Evolutionary conservation across 2,329 filamentous ascomycete genomes (phyloP).

Genomic region (Lasiodiplodia sp.): DNA sequence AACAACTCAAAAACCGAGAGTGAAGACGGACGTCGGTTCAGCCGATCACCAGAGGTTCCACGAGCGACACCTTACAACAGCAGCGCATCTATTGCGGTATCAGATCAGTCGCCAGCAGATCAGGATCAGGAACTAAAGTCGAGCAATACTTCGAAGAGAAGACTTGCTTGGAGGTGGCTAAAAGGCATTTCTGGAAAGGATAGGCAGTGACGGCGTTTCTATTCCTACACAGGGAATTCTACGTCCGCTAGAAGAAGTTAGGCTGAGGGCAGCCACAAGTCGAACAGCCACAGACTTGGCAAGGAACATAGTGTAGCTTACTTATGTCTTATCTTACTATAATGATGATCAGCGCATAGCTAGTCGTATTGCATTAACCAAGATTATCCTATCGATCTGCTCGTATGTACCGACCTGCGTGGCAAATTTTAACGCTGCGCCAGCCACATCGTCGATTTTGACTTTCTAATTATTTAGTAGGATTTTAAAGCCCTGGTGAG

Average conservation of each 20-base stretch:
- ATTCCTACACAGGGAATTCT: conserved; percentile 4
- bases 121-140: neutral
- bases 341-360: too few relatives aligned
- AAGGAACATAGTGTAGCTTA: neutral
- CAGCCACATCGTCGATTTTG: neutral
- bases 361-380: neutral
- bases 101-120: neutral
- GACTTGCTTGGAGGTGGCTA: neutral
- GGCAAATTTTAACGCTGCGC: neutral
- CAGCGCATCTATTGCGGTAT: neutral
- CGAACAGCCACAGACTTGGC: conserved; percentile 13
- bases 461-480: conserved; percentile 3
- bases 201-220: conserved; percentile 1
- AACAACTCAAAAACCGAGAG: neutral
- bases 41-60: neutral
- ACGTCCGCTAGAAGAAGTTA: neutral
- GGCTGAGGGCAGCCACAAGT: neutral
- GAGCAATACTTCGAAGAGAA: neutral
- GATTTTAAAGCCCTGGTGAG: neutral
- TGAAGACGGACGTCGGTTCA: neutral
- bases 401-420: neutral
- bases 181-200: neutral
- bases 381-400: neutral
- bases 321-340: neutral
- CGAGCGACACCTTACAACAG: neutral